Base-by-base conservation (phyloP, 2,329 filamentous ascomycete species). In the Ceratocystis variospora region DNA sequence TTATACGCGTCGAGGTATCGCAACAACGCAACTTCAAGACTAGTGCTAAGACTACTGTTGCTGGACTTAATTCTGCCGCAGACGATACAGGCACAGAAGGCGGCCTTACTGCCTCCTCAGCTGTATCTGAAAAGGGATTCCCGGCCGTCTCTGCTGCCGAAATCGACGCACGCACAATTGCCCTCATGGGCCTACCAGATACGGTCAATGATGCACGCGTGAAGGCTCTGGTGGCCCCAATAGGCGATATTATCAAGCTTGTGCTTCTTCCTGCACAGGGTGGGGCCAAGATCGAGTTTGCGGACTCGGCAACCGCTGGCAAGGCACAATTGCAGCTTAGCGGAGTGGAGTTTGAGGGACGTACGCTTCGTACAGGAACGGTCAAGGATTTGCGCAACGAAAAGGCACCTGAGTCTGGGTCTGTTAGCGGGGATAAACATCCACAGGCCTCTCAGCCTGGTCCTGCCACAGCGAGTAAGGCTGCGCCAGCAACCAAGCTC, bases 151-250 rank as follows among this genome's bases (percentile, higher is more conserved):
- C 25, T 69, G 71, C 28, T 69, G 66, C 28, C 67, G 66, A 53
- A 37, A 81, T 83, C 22, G 75, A 79, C 37, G 83, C 86, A 62
- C 86, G 90, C 64, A 94, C 89, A 0, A 81, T 97, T 62, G 87
- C 87, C 8, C 78, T 99, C 33, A 83, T 96, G 76, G 88, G 92
- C 69, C 79, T 99, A 0, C 90, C 94, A 0, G 94, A 97, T 72
- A 97, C 92, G 0, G 84, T 97, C 71, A 96, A 95, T 70, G 90
- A 96, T 72, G 85, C 88, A 1, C 89, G 92, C 37, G 84, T 99
- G 65, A 84, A 84, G 57, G 81, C 85, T 0, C 78, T 95, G 2
- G 85, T 88, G 7, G 87, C 90, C 70, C 81, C 84, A 1, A 81
- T 86, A 57, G 91, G 90, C 0, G 75, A 80, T 0, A 80, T 96